Conservation (phyloP, 2,329 filamentous ascomycete genomes). For the Chrysosporium keratinophilum region DNA sequence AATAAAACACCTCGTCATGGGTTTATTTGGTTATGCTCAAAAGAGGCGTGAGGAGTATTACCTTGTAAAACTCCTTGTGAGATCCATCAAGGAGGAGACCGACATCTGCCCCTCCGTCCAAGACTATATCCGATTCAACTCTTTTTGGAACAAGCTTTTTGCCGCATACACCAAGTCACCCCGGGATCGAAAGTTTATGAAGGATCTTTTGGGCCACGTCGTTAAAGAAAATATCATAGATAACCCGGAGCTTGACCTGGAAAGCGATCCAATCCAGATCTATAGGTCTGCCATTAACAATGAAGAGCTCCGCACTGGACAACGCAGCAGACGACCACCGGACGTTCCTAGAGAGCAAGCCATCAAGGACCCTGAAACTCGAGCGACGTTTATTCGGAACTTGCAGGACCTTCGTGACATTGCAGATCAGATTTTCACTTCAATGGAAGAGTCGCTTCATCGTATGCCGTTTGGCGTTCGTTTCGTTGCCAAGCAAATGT, state of each 20-base stretch:
- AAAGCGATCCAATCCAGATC: slow-evolving; percentile 95
- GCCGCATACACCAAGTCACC: slow-evolving; percentile 82
- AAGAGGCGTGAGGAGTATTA: slow-evolving; percentile 97
- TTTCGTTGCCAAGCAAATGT: slow-evolving; percentile 77
- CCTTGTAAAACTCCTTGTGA: slow-evolving; percentile 73
- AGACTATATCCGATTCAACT: slow-evolving; percentile 80
- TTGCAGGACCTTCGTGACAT: slow-evolving; percentile 89
- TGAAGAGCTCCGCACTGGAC: slow-evolving; percentile 85
- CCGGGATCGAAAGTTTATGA: slow-evolving; percentile 81
- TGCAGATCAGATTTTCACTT: slow-evolving; percentile 75
- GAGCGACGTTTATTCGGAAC: slow-evolving; percentile 86
- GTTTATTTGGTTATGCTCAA: slow-evolving; percentile 91
- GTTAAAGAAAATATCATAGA: slow-evolving; percentile 90
- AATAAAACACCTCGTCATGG: slow-evolving; percentile 90
- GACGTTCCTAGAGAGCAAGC: slow-evolving; percentile 85
- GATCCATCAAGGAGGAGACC: slow-evolving; percentile 77
- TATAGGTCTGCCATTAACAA: slow-evolving; percentile 94
- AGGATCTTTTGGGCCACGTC: slow-evolving; percentile 72
- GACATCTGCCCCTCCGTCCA: slow-evolving; percentile 62
- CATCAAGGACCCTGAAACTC: slow-evolving; percentile 90
- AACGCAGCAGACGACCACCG: slow-evolving; percentile 65
- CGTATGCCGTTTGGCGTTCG: slow-evolving; percentile 89
- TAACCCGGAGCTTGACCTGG: slow-evolving; percentile 78
- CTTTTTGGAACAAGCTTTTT: slow-evolving; percentile 85
- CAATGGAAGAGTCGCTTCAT: slow-evolving; percentile 70